These are phyloP conservation scores for Diaporthe amygdali DNA, from an alignment of 2,329 filamentous ascomycete genomes.

Conservation along the genomic window DNA sequence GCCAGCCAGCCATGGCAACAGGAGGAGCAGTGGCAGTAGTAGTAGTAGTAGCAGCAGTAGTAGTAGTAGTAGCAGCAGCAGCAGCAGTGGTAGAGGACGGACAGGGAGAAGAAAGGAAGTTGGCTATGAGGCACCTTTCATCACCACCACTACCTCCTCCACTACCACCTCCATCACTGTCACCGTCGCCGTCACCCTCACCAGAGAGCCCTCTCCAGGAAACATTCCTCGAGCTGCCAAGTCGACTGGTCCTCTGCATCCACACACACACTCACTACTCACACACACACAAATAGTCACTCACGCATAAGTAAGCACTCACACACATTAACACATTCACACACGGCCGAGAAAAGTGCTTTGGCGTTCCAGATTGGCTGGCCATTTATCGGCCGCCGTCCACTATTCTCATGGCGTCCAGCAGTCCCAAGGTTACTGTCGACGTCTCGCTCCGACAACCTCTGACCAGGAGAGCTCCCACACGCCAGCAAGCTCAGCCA, in stretches of 20 bases:
- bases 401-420: not conserved
- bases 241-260: conserved; percentile 1
- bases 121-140: too few species aligned
- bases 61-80: not conserved
- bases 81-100: not conserved
- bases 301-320: not conserved
- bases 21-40: not conserved
- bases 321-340: not conserved
- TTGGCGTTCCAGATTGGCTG: not conserved
- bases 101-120: too few species aligned
- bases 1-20: not conserved
- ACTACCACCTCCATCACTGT: not conserved
- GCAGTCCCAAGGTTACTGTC: not conserved
- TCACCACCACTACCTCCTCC: not conserved
- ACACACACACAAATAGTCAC: not conserved
- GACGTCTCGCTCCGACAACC: conserved; percentile 7
- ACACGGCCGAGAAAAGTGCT: not conserved
- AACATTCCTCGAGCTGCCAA: not conserved
- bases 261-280: not conserved
- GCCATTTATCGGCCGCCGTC: not conserved
- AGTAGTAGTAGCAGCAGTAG: not conserved
- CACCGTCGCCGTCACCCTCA: not conserved
- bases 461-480: conserved; percentile 5
- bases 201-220: not conserved
- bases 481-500: not conserved